Evolutionary conservation across 805 yeast genomes (phyloP), one percentile per base, ranked within the genome.

Genomic region (Barnettozyma californica): DNA sequence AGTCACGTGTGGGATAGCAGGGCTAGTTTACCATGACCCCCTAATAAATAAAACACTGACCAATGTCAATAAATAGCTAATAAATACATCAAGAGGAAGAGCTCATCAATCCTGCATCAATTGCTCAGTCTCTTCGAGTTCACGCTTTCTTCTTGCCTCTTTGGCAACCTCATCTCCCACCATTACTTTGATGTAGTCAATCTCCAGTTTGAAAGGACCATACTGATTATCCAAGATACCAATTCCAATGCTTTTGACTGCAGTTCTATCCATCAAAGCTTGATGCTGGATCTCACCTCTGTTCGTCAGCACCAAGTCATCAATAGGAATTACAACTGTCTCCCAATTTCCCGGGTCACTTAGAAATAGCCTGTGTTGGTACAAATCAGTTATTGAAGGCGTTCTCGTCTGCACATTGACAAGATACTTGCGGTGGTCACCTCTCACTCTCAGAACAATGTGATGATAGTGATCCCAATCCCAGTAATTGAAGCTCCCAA

Each of bases 321-420:
- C 77, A 44, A 88, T 69, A 41, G 94, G 89, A 31, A 88, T 81
- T 26, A 83, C 78, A 13, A 87, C 89, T 1, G 89, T 84, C 62
- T 88, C 94, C 95, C 95, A 87, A 52, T 80, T 73, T 2, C 89
- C 87, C 5, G 87, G 88, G 37, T 71, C 76, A 55, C 80, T 78
- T 54, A 85, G 67, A 57, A 86, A 88, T 53, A 88, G 69, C 20
- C 96, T 67, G 64, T 88, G 95, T 66, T 88, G 96, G 66, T 80
- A 88, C 53, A 88, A 68, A 65, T 88, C 95, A 2, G 92, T 84
- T 8, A 81, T 76, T 51, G 84, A 76, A 29, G 91, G 84, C 1
- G 89, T 80, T 59, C 87, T 88, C 11, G 92, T 83, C 68, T 88
- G 96, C 44, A 88, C 74, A 59, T 88, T 88, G 40, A 88, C 82